These are phyloP conservation scores for Rosa hybrid DNA, from an alignment of 331 rosid species.

Conservation along the genomic window DNA sequence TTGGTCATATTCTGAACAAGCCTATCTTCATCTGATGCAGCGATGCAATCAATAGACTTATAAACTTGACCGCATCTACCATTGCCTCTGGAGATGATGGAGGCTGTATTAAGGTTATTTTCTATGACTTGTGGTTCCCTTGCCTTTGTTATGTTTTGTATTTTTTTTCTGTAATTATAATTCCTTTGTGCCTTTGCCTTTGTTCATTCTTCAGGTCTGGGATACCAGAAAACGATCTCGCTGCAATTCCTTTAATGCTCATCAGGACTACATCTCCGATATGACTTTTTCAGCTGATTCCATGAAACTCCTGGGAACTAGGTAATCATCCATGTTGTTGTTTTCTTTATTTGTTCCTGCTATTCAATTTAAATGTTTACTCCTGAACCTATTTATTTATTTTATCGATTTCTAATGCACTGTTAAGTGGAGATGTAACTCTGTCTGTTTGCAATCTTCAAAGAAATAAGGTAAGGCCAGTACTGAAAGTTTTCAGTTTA, in stretches of 20 bases:
- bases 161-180: neutral
- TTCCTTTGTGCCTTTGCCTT: neutral
- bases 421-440: constrained; percentile 87
- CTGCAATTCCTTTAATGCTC: constrained; percentile 65
- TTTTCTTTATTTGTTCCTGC: neutral
- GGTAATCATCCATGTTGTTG: constrained; percentile 41
- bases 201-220: constrained; percentile 57
- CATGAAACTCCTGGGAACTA: constrained; percentile 74
- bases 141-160: neutral
- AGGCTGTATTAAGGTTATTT: constrained; percentile 75
- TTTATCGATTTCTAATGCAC: constrained; percentile 6
- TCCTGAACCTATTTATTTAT: constrained; percentile 2
- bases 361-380: neutral
- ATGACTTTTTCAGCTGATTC: constrained; percentile 72
- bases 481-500: neutral
- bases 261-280: constrained; percentile 76
- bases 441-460: constrained; percentile 91
- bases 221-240: constrained; percentile 84
- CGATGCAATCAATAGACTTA: constrained; percentile 67
- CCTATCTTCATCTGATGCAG: constrained; percentile 33
- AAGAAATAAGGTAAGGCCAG: constrained; percentile 63
- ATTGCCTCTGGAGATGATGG: constrained; percentile 89
- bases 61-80: constrained; percentile 64
- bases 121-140: neutral
- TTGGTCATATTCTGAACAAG: neutral